These are phyloP conservation scores for Pachysolen tannophilus DNA, from an alignment of 805 yeast genomes.

Conservation along the genomic window DNA sequence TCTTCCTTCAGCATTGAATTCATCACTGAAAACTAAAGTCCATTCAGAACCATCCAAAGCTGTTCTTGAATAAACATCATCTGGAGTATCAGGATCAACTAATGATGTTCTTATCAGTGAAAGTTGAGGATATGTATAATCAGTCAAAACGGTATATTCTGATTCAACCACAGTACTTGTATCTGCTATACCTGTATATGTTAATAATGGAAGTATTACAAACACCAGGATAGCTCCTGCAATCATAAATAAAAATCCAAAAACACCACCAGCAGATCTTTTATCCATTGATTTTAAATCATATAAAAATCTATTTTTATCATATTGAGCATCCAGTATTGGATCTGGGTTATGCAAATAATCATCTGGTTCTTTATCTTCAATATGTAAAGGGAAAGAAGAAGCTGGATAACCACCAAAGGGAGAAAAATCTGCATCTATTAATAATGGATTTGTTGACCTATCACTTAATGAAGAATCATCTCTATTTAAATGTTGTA, in stretches of 20 bases:
- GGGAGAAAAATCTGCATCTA: constrained; percentile 56
- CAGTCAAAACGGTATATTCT: constrained; percentile 33
- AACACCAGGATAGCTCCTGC: constrained; percentile 53
- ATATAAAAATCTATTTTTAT: constrained; percentile 45
- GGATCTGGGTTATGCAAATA: constrained; percentile 87
- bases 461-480: neutral
- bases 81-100: constrained; percentile 59
- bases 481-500: constrained; percentile 5
- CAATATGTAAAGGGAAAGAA: constrained; percentile 71
- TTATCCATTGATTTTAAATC: constrained; percentile 54
- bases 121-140: constrained; percentile 41
- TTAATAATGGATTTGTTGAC: constrained; percentile 24
- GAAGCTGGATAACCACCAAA: constrained; percentile 89
- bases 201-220: constrained; percentile 64
- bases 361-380: constrained; percentile 83
- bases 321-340: constrained; percentile 69
- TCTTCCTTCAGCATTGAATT: constrained; percentile 39
- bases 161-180: constrained; percentile 7
- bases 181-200: constrained; percentile 55
- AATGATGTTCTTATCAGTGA: constrained; percentile 43
- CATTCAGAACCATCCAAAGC: constrained; percentile 28
- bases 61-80: constrained; percentile 30
- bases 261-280: constrained; percentile 46
- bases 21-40: constrained; percentile 40
- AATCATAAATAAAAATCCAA: constrained; percentile 44